Percentiles rank a stretch among this genome's conserved stretches.
Evolutionary conservation across 2,329 filamentous ascomycete species (phyloP).

Genomic region (Sclerotinia borealis): DNA sequence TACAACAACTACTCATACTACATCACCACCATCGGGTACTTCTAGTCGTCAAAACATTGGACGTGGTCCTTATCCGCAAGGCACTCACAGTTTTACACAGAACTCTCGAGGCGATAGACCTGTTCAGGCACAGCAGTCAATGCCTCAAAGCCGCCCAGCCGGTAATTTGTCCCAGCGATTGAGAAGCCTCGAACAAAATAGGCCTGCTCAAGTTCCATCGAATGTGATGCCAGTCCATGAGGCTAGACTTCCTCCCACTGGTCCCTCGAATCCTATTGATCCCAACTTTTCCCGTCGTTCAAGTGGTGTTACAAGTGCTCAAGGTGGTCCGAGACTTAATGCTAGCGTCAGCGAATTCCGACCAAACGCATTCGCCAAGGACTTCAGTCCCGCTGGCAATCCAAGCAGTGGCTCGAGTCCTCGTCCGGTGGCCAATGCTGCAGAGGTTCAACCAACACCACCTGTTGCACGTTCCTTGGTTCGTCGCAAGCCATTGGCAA

Average conservation of each 20-base stretch:
- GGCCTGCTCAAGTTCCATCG: conserved; percentile 19
- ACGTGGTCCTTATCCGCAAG: conserved; percentile 38
- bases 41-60: conserved; percentile 27
- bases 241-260: conserved; percentile 65
- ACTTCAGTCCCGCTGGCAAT: conserved; percentile 67
- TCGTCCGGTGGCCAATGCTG: conserved; percentile 42
- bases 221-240: conserved; percentile 41
- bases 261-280: conserved; percentile 56
- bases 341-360: conserved; percentile 73
- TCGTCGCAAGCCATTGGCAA: conserved; percentile 63
- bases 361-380: conserved; percentile 72
- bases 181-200: conserved; percentile 28
- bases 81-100: conserved; percentile 34
- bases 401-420: conserved; percentile 67
- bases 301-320: conserved; percentile 45
- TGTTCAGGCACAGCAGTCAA: conserved; percentile 23
- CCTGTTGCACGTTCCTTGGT: conserved; percentile 48
- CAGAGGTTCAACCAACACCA: conserved; percentile 31
- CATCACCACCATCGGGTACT: conserved; percentile 24
- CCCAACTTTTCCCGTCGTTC: conserved; percentile 48
- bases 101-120: conserved; percentile 31
- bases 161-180: conserved; percentile 26
- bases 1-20: conserved; percentile 40
- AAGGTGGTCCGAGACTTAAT: conserved; percentile 52
- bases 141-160: conserved; percentile 21